Percentiles rank a stretch among this genome's conserved stretches.
Evolutionary conservation across 2,329 filamentous ascomycete species (phyloP).

Genomic region (Elsinoe australis): DNA sequence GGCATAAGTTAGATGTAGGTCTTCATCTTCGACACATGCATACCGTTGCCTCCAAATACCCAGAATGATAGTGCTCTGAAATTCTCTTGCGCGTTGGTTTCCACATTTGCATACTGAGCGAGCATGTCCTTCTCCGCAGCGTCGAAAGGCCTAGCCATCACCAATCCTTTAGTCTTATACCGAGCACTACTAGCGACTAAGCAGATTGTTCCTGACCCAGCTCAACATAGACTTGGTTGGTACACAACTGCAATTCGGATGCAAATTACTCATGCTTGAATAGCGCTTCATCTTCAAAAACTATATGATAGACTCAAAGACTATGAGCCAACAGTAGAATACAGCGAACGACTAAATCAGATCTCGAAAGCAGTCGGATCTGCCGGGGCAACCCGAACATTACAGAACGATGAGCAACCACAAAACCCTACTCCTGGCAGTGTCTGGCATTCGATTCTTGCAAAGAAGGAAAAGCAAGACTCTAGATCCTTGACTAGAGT

Average conservation of each 20-base stretch:
- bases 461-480: slow-evolving; percentile 46
- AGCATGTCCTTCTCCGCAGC: slow-evolving; percentile 18
- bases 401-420: slow-evolving; percentile 19
- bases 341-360: slow-evolving; percentile 56
- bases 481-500: slow-evolving; percentile 58
- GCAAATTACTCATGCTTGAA: no score
- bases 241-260: no score
- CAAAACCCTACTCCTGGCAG: slow-evolving; percentile 30
- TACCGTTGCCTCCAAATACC: no score
- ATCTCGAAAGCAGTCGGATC: slow-evolving; percentile 44
- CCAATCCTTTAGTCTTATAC: slow-evolving; percentile 70
- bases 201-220: slow-evolving; percentile 59
- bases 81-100: neutral
- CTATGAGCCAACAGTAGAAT: slow-evolving; percentile 65
- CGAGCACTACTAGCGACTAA: slow-evolving; percentile 61
- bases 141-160: slow-evolving; percentile 39
- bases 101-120: neutral
- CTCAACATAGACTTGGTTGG: slow-evolving; percentile 59
- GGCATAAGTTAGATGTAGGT: no score
- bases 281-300: slow-evolving; percentile 66
- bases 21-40: no score
- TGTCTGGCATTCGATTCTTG: slow-evolving; percentile 51
- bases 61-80: neutral
- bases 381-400: neutral
- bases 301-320: slow-evolving; percentile 69